phyloP scores from a whole-genome alignment of 805 yeast genomes.

The Myxozyma neotropica region DNA sequence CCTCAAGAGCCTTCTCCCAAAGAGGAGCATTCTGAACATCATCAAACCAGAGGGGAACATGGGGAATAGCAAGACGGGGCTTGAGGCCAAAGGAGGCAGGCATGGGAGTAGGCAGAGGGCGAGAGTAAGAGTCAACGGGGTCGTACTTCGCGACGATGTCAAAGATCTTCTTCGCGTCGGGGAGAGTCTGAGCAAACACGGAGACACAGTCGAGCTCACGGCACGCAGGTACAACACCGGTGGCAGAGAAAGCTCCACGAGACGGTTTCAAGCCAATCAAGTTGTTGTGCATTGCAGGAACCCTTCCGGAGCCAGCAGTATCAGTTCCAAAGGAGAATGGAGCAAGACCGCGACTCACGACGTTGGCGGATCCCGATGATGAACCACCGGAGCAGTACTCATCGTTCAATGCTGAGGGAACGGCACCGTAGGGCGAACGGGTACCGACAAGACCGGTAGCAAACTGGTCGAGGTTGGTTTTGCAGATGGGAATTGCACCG shows the following conservation, averaged over 20 bases:
- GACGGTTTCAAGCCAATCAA: constrained; percentile 92
- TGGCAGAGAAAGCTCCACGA: constrained; percentile 78
- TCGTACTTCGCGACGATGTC: constrained; percentile 73
- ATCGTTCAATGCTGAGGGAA: constrained; percentile 73
- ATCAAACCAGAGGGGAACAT: constrained; percentile 72
- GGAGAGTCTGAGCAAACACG: constrained; percentile 71
- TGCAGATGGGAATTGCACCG: constrained; percentile 92
- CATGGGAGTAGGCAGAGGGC: constrained; percentile 71
- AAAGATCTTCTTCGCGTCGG: constrained; percentile 81
- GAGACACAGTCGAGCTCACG: constrained; percentile 92
- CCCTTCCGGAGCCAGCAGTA: constrained; percentile 98
- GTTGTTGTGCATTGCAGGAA: constrained; percentile 95
- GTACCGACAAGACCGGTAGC: constrained; percentile 97
- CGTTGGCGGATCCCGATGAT: constrained; percentile 90
- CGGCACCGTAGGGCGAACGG: constrained; percentile 90
- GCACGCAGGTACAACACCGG: constrained; percentile 99
- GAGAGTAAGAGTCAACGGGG: constrained; percentile 74
- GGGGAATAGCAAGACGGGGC: constrained; percentile 78
- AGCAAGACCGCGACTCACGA: constrained; percentile 84
- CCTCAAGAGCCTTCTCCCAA: constrained; percentile 62
- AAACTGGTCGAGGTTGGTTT: constrained; percentile 94
- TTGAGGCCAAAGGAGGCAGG: constrained; percentile 56
- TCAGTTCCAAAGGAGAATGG: constrained; percentile 93
- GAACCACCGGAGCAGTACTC: constrained; percentile 93
- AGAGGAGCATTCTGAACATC: constrained; percentile 77